A percentile compares a stretch with the other conserved stretches of the same genome.
Evolutionary conservation across 2,329 filamentous ascomycete species (phyloP).

Genomic region (Phyllosticta ampelicida): DNA sequence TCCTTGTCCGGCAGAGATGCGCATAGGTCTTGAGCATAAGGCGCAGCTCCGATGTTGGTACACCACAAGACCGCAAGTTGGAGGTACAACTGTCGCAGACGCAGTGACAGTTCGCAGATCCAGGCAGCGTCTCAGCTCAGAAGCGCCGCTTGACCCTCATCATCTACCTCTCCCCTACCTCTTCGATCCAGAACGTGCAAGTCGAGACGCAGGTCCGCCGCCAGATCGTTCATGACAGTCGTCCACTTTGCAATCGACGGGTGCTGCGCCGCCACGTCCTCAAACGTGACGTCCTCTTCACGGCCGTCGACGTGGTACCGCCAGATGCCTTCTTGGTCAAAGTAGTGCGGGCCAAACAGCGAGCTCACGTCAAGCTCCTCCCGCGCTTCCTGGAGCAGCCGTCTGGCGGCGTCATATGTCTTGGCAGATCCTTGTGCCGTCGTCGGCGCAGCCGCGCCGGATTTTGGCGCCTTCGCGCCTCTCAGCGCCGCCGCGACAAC

Average conservation of each 20-base stretch:
- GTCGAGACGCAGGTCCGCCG: constrained; percentile 31
- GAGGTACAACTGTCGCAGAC: background rate
- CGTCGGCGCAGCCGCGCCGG: too few relatives aligned
- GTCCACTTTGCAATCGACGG: constrained; percentile 57
- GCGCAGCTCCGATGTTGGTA: too few relatives aligned
- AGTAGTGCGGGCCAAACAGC: constrained; percentile 57
- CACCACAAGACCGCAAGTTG: too few relatives aligned
- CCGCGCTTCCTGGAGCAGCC: constrained; percentile 37
- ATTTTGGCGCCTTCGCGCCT: too few relatives aligned
- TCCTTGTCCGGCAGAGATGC: too few relatives aligned
- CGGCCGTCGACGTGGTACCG: constrained; percentile 44
- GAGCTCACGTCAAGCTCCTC: constrained; percentile 49
- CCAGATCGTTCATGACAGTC: constrained; percentile 31
- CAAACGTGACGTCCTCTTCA: constrained; percentile 28
- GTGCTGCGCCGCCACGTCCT: constrained; percentile 50
- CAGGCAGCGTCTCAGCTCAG: background rate
- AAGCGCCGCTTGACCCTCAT: background rate
- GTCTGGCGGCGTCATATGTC: constrained; percentile 16
- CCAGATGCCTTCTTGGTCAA: constrained; percentile 62
- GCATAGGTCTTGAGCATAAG: too few relatives aligned
- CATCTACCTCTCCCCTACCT: background rate
- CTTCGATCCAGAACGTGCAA: constrained; percentile 11
- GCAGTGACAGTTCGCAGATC: background rate
- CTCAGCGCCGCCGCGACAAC: constrained; percentile 46
- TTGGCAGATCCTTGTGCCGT: too few relatives aligned